phyloP scores from a whole-genome alignment of 2,329 filamentous ascomycete genomes.

The Esteya vermicola region DNA sequence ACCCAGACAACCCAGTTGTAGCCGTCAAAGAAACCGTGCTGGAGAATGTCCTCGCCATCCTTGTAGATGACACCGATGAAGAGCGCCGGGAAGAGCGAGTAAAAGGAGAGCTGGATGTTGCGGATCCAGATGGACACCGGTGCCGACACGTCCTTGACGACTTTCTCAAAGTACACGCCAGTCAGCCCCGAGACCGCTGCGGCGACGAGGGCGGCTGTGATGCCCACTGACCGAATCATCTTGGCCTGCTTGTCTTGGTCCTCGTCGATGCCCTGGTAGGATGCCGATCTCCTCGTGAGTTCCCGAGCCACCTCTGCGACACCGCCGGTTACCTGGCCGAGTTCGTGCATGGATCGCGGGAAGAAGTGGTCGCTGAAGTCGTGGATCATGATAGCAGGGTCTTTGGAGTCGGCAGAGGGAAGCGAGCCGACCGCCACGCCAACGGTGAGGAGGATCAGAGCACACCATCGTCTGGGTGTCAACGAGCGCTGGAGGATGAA shows the following conservation, averaged over 20 bases:
- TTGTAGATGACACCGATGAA: slow-evolving; percentile 77
- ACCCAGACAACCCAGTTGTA: slow-evolving; percentile 90
- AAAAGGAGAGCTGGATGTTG: slow-evolving; percentile 89
- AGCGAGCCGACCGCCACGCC: slow-evolving; percentile 81
- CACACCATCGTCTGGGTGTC: slow-evolving; percentile 61
- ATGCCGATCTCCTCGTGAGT: slow-evolving; percentile 53
- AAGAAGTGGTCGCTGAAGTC: slow-evolving; percentile 56
- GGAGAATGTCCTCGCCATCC: slow-evolving; percentile 70
- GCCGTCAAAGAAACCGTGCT: slow-evolving; percentile 83
- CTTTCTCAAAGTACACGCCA: slow-evolving; percentile 79
- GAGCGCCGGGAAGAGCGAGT: slow-evolving; percentile 79
- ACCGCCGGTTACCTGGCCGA: slow-evolving; percentile 48
- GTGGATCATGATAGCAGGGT: slow-evolving; percentile 45
- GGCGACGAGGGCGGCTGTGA: slow-evolving; percentile 64
- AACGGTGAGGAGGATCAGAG: slow-evolving; percentile 62
- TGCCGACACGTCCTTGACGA: slow-evolving; percentile 69
- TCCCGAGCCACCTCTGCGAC: slow-evolving; percentile 34
- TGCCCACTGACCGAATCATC: slow-evolving; percentile 68
- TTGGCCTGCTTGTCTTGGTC: slow-evolving; percentile 35
- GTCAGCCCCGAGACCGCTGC: slow-evolving; percentile 73
- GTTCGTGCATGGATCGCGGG: slow-evolving; percentile 64
- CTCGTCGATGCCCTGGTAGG: slow-evolving; percentile 75
- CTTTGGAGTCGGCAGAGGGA: slow-evolving; percentile 42
- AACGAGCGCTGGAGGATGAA: slow-evolving; percentile 58
- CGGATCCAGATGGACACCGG: slow-evolving; percentile 79